Evolutionary conservation across 805 yeast species (phyloP), one percentile per base, ranked within the genome.

Genomic region (Zygosaccharomyces gambellarensis): DNA sequence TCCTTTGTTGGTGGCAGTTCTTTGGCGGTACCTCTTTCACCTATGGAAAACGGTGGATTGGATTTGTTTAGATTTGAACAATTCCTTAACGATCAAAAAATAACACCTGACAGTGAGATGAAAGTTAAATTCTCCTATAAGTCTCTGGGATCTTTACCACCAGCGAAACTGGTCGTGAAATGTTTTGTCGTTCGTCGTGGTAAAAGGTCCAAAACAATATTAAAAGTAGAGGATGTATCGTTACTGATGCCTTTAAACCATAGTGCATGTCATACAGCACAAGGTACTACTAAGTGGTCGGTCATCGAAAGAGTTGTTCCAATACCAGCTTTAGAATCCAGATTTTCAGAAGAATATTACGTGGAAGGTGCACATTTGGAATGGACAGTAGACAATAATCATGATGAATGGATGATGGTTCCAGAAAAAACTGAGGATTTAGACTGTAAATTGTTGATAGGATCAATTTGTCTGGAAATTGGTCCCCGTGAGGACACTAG

Each of bases 1-100:
- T 65, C 56, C 21, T 67, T 51, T 50, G 64, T 63, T 42, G 74
- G 75, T 1, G 77, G 78, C 0, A 55, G 69, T 0, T 63, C 69
- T 28, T 49, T 74, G 43, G 63, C 62, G 30, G 48, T 74, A 7
- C 61, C 57, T 41, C 55, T 49, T 1, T 53, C 60, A 22, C 49
- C 60, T 31, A 44, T 53, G 36, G 59, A 59, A 39, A 53, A 60
- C 41, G 54, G 45, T 28, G 41, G 45, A 21, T 21, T 59, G 32
- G 41, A 55, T 0, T 49, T 73, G 5, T 73, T 71, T 46, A 47
- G 54, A 1, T 65, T 72, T 30, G 3, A 61, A 59, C 43, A 71
- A 68, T 42, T 56, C 59, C 12, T 34, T 23, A 1, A 43, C 58
- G 2, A 53, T 46, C 10, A 53, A 47, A 17, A 19, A 62, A 12